These are phyloP conservation scores for Cercospora zeae-maydis DNA, from an alignment of 2,329 filamentous ascomycete genomes.

Conservation along the genomic window DNA sequence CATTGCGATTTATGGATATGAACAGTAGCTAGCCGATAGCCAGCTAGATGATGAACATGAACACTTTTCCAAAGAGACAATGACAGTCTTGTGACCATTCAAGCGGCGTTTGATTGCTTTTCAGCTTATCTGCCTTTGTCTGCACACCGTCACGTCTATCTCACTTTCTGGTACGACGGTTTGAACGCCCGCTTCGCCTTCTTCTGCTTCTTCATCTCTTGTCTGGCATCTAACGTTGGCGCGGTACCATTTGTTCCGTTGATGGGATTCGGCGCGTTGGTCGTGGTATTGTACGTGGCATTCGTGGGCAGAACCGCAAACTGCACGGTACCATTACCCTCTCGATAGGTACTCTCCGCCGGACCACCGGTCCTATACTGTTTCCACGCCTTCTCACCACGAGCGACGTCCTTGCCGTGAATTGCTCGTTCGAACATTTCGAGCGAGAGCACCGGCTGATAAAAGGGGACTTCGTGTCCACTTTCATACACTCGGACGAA, in stretches of 20 bases:
- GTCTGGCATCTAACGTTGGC: neutral
- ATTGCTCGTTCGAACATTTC: constrained; percentile 51
- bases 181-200: constrained; percentile 15
- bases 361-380: constrained; percentile 28
- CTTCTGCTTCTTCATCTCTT: neutral
- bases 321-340: constrained; percentile 48
- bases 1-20: constrained; percentile 8
- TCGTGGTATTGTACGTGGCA: constrained; percentile 45
- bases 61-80: constrained; percentile 9
- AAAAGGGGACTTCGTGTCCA: constrained; percentile 53
- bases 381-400: constrained; percentile 37
- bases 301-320: constrained; percentile 40
- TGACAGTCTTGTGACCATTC: constrained; percentile 3
- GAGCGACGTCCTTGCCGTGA: constrained; percentile 49
- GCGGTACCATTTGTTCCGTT: constrained; percentile 9
- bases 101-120: too few relatives aligned
- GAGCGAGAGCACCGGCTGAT: constrained; percentile 48
- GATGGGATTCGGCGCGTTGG: constrained; percentile 20
- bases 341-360: constrained; percentile 33
- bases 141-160: too few relatives aligned
- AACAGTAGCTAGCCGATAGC: constrained; percentile 16
- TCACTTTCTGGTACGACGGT: constrained; percentile 2
- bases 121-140: too few relatives aligned
- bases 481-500: constrained; percentile 51
- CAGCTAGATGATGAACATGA: constrained; percentile 15